Base-by-base conservation (phyloP, 2,329 filamentous ascomycete genomes). In the Fusarium chaquense region DNA sequence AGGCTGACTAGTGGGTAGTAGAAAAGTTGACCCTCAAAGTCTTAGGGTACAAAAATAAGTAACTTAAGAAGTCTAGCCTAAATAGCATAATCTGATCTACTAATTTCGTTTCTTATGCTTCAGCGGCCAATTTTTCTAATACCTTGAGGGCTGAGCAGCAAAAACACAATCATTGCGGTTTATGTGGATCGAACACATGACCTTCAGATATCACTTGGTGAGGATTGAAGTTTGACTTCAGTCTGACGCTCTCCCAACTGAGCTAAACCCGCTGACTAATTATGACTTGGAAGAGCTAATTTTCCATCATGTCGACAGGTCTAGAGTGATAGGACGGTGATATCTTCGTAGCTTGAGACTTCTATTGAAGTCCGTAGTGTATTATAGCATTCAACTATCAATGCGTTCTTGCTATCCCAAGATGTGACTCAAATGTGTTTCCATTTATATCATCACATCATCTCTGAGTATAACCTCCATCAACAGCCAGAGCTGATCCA, bases 391-490 rank as follows among this genome's bases (percentile, higher is more conserved):
- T 13, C 12, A 1, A 13, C 10, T 40, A 22, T 1, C 10, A 20
- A 4, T 6, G 36, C 1, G n/a, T 20, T 6, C 10, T 1, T 4
- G 5, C 24, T 24, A 18, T 2, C 8, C 13, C 12, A 22, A 4
- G 12, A 22, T 4, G 10, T 4, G 2, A 3, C 8, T 16, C 22
- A 8, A 1, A 5, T 3, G n/a, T 9, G 3, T 20, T 20, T 20
- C 20, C 20, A 30, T 11, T 6, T 33, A 16, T 8, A 16, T 33
- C 32, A 12, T 15, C 32, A 28, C 8, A 43, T 70, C 62, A 72
- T 36, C 66, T 58, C 26, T 72, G 56, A 2, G 67, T 70, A 16
- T 72, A 72, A 0, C 70, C 69, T 2, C 69, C 70, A 40, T 72
- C 69, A 6, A 72, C 66, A 1, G 70, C 38, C 43, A 72, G 36